Percentiles rank a stretch among this genome's conserved stretches.
Conservation (phyloP, 768 basidiomycete genomes). For the Leccinum broughii region DNA sequence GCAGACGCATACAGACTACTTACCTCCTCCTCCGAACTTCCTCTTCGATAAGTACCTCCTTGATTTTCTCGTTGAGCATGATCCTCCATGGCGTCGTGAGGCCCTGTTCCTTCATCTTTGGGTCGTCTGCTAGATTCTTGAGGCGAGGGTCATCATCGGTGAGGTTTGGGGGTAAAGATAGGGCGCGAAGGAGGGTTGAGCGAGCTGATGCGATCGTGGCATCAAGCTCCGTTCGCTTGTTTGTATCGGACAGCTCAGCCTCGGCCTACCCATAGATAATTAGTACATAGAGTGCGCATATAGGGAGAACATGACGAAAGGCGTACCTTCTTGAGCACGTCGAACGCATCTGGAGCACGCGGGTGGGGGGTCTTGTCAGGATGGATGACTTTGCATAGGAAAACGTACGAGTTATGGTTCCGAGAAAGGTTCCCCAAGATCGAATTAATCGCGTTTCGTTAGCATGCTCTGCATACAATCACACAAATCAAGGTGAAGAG, state of each 20-base stretch:
- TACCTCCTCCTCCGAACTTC: conserved; percentile 84
- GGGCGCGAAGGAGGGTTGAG: conserved; percentile 58
- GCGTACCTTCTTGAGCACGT: conserved; percentile 85
- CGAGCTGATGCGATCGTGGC: conserved; percentile 79
- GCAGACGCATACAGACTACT: conserved; percentile 26
- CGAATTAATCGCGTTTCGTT: conserved; percentile 15
- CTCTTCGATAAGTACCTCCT: conserved; percentile 87
- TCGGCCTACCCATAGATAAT: conserved; percentile 58
- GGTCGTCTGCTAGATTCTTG: conserved; percentile 41
- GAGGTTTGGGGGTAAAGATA: conserved; percentile 60
- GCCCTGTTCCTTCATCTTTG: conserved; percentile 33
- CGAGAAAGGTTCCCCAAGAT: not conserved
- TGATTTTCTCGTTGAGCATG: conserved; percentile 68
- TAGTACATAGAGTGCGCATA: not conserved
- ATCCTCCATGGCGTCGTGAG: conserved; percentile 61
- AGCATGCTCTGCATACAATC: conserved; percentile 20
- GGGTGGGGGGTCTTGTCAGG: conserved; percentile 95
- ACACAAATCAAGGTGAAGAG: conserved; percentile 4
- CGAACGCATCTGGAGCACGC: conserved; percentile 90
- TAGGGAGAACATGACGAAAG: not conserved
- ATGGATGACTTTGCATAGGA: conserved; percentile 78
- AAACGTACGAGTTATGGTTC: conserved; percentile 39
- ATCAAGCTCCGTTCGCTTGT: conserved; percentile 79
- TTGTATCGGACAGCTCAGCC: conserved; percentile 75
- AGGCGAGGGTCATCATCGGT: conserved; percentile 60